These are phyloP conservation scores for Blastocystis sp. DNA, from an alignment of 352 stramenopile genomes.

Conservation along the genomic window DNA sequence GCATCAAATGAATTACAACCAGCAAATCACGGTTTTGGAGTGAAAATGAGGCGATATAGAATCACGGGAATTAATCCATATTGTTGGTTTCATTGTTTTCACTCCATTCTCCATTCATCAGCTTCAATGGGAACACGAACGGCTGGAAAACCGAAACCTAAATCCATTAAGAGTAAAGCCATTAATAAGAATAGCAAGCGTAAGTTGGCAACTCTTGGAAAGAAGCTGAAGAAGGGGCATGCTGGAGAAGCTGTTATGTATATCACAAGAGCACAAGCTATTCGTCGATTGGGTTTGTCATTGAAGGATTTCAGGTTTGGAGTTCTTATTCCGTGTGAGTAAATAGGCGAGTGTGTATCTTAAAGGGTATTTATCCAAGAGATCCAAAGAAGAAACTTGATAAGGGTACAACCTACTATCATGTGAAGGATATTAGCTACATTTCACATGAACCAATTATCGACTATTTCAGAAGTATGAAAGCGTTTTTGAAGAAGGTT, in stretches of 20 bases:
- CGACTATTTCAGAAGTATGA: constrained; percentile 93
- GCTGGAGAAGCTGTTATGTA: constrained; percentile 82
- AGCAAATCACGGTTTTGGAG: background rate
- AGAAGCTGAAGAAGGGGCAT: constrained; percentile 72
- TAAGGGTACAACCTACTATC: constrained; percentile 96
- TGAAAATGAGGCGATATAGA: no score
- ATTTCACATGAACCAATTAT: constrained; percentile 93
- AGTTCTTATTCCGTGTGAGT: background rate
- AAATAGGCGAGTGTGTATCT: constrained; percentile 85
- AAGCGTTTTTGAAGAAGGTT: constrained; percentile 97
- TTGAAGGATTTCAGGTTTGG: constrained; percentile 89
- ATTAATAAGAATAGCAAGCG: constrained; percentile 72
- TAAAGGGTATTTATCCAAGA: constrained; percentile 97
- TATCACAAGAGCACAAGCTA: constrained; percentile 83
- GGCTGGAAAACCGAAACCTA: constrained; percentile 67
- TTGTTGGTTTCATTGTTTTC: background rate
- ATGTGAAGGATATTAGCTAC: constrained; percentile 95
- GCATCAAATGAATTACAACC: background rate
- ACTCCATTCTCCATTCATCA: background rate
- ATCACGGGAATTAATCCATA: background rate
- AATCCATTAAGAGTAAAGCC: constrained; percentile 70
- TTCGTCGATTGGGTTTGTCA: constrained; percentile 87
- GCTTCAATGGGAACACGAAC: background rate
- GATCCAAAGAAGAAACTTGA: constrained; percentile 87
- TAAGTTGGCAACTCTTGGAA: constrained; percentile 69